Conservation (phyloP, 345 rosid genomes). For the Eucalyptus curtisii region DNA sequence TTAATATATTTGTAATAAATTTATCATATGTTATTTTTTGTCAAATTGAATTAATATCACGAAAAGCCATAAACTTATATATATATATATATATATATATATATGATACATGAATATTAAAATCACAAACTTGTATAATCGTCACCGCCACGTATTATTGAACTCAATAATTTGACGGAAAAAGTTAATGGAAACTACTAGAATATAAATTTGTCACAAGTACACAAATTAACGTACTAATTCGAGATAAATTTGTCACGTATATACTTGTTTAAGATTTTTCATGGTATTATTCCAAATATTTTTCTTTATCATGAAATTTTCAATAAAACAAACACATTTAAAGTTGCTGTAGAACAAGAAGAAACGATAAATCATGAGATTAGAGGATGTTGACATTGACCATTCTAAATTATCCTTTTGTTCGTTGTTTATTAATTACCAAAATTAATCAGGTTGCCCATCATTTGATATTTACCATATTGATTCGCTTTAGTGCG, state of each 20-base stretch:
- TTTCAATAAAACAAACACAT: accelerated
- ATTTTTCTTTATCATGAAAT: background rate
- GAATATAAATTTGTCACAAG: no score
- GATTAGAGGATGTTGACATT: background rate
- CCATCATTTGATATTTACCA: background rate
- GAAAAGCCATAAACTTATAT: no score
- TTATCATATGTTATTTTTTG: accelerated
- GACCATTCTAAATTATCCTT: background rate
- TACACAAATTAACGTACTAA: accelerated
- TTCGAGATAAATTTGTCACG: accelerated
- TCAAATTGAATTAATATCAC: no score
- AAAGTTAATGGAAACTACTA: no score
- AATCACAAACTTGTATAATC: accelerated
- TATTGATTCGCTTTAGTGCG: background rate
- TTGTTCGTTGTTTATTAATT: background rate
- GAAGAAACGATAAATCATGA: background rate
- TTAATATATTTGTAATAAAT: no score
- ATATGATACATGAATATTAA: no score
- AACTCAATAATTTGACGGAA: no score
- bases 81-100: no score
- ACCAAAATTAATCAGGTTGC: background rate
- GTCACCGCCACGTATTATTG: accelerated
- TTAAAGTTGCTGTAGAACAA: background rate
- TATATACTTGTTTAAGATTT: accelerated
- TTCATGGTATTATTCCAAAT: accelerated